Evolutionary conservation across 805 yeast genomes (phyloP).

Genomic region (Candida ipomoeae): DNA sequence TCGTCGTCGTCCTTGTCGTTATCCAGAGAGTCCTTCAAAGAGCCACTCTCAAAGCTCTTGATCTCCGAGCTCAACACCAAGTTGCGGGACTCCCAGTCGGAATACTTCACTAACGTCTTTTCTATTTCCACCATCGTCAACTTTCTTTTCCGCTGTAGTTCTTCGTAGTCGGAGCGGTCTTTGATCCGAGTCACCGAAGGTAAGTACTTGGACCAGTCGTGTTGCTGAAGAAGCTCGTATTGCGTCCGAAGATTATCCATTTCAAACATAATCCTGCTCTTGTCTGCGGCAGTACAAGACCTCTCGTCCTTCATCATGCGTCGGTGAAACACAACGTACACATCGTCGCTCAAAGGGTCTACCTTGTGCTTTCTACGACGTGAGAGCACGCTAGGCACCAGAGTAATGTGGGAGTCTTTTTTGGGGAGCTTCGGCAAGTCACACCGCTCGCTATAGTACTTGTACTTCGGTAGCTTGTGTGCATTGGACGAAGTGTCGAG

Average conservation of each 20-base stretch:
- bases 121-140: conserved; percentile 49
- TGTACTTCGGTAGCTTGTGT: conserved; percentile 8
- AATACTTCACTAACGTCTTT: conserved; percentile 34
- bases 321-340: conserved; percentile 47
- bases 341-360: conserved; percentile 45
- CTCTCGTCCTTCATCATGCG: conserved; percentile 63
- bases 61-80: conserved; percentile 25
- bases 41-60: conserved; percentile 8
- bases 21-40: conserved; percentile 11
- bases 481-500: conserved; percentile 7
- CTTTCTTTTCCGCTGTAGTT: conserved; percentile 47
- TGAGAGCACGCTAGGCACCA: conserved; percentile 12
- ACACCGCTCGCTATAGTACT: conserved; percentile 12
- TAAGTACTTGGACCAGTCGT: conserved; percentile 47
- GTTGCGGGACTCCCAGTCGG: conserved; percentile 34
- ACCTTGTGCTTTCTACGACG: conserved; percentile 17
- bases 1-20: conserved; percentile 25
- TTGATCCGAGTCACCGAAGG: conserved; percentile 48
- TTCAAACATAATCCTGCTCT: conserved; percentile 49
- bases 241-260: conserved; percentile 51
- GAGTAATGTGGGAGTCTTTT: background rate
- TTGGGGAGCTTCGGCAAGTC: background rate
- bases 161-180: conserved; percentile 45
- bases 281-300: conserved; percentile 52
- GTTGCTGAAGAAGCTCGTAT: conserved; percentile 33